These are phyloP conservation scores for Priceomyces medius DNA, from an alignment of 805 yeast species.

Conservation along the genomic window DNA sequence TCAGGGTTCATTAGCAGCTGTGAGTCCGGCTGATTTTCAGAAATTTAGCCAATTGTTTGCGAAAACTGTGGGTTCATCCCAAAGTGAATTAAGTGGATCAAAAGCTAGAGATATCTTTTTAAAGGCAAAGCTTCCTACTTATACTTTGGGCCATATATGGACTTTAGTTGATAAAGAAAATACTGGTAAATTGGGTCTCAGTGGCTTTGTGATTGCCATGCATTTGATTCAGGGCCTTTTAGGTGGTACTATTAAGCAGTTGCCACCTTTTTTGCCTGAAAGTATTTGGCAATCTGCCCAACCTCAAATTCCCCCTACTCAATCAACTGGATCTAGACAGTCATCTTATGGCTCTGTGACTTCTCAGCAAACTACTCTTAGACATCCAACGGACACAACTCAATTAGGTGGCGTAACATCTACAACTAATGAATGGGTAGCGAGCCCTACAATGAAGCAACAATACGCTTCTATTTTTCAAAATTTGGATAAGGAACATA, in stretches of 20 bases:
- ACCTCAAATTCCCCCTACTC: conserved; percentile 6
- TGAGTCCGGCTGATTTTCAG: conserved; percentile 56
- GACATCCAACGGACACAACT: conserved; percentile 14
- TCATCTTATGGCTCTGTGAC: conserved; percentile 29
- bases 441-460: conserved; percentile 64
- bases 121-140: conserved; percentile 83
- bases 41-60: conserved; percentile 72
- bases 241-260: conserved; percentile 58
- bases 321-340: conserved; percentile 19
- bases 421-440: conserved; percentile 55
- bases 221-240: conserved; percentile 83
- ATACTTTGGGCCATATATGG: conserved; percentile 85
- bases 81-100: conserved; percentile 65
- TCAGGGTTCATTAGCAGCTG: conserved; percentile 46
- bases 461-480: conserved; percentile 82
- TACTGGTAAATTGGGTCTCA: conserved; percentile 67
- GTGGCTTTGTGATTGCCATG: conserved; percentile 91
- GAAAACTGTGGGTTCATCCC: conserved; percentile 56
- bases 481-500: conserved; percentile 62
- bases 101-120: conserved; percentile 82
- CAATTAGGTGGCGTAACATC: conserved; percentile 14
- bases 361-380: conserved; percentile 37
- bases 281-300: conserved; percentile 38
- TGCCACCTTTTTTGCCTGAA: conserved; percentile 48
- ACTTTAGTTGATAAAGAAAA: conserved; percentile 74